Evolutionary conservation across 331 rosid genomes (phyloP), one percentile per base, ranked within the genome.

Genomic region (Pyracantha coccinea): DNA sequence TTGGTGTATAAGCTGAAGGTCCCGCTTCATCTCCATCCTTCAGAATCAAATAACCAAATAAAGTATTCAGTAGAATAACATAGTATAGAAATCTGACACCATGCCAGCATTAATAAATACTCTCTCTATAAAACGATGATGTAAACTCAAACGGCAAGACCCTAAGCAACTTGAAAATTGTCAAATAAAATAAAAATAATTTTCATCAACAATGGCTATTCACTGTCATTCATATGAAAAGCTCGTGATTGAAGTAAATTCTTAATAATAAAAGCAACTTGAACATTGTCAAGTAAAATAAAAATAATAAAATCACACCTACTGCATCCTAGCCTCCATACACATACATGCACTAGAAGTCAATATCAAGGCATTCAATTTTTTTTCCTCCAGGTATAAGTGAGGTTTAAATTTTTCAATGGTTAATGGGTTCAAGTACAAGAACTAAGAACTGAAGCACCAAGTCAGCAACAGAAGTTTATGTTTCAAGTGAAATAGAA

Each of bases 11-110:
- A 76, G 66, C 86, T 63, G 89, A 74, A 27, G 57, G 54, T 79
- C 79, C 94, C 70, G 80, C 75, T 79, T 74, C 88, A 15, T 86
- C 89, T 80, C 77, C 95, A 71, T 90, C 97, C 97, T 93, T 79
- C 70, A 80, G 32, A 78, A 68, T 44, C 29, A 71, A 35, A 66
- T 58, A 29, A 64, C 68, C 3, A 64, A 47, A 75, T 17, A 60
- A 50, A 74, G 33, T 32, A 62, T 67, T 73, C 45, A 81, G 45
- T 77, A 1, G 61, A 68, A 60, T 20, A 58, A 83, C 77, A 78
- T 29, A 53, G 71, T 75, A 44, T 32, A 44, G 31, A 52, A 54
- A 59, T 23, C 54, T 66, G 60, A 65, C 66, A 70, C 60, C 25
- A 47, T 27, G 50, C 68, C 33, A 33, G 24, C 71, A 25, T 29